Evolutionary conservation across 257 asterid genomes (phyloP).

Genomic region (Salvia miltiorrhiza): DNA sequence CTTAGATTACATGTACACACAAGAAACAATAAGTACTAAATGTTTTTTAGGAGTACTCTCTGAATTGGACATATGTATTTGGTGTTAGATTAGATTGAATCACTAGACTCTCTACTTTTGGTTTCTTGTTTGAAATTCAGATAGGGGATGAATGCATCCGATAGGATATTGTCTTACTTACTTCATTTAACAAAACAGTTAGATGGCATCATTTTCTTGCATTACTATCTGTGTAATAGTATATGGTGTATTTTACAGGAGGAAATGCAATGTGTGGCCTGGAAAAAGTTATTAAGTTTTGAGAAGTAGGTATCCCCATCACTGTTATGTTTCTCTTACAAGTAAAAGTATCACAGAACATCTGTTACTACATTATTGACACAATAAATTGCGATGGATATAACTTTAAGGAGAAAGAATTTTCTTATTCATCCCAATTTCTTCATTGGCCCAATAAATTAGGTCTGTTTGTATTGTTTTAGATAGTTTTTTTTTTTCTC

Average conservation of each 20-base stretch:
- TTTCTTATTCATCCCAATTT: background rate
- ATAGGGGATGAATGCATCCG: background rate
- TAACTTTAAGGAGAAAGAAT: background rate
- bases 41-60: background rate
- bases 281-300: slow-evolving; percentile 77
- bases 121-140: slow-evolving; percentile 6
- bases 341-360: background rate
- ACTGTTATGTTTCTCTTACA: slow-evolving; percentile 12
- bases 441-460: background rate
- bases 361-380: background rate
- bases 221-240: slow-evolving; percentile 4
- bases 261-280: slow-evolving; percentile 90
- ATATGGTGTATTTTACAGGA: slow-evolving; percentile 52
- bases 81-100: background rate
- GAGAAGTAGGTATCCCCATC: slow-evolving; percentile 60
- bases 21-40: background rate
- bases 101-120: background rate
- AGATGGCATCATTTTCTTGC: background rate
- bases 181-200: background rate
- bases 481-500: background rate
- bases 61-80: slow-evolving; percentile 4
- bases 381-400: background rate
- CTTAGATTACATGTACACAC: background rate
- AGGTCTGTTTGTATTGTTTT: background rate
- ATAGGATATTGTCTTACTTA: background rate